Base-by-base conservation (phyloP, 169 alveolate genomes). In the Cryptosporidium xiaoi region DNA sequence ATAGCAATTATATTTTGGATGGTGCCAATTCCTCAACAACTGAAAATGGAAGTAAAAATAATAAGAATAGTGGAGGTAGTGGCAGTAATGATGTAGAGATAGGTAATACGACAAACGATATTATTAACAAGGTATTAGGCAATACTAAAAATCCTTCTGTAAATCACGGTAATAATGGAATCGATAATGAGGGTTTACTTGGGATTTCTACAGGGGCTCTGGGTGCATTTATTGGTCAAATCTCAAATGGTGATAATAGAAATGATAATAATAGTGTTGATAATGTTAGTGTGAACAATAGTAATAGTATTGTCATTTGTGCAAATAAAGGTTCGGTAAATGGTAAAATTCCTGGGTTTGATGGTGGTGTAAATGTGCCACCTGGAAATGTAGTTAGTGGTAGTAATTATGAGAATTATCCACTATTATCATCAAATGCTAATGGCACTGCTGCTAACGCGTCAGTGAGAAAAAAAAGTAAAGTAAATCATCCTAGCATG, bases 211-310 rank as follows among this genome's bases (percentile, higher is more conserved):
- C 87, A 24, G 87, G 87, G 18, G 87, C 87, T 10, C 18, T 77
- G 64, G 87, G 87, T 20, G 71, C 87, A n/a, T 56, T 56, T 77
- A 62, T 77, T 40, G 87, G 87, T 77, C 34, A 46, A 13, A 55
- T 31, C 16, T 34, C 83, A 27, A 1, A 53, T 62, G 24, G 1
- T 48, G 83, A 18, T n/a, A 3, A 53, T 7, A 46, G 87, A 48
- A 60, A 77, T 40, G 60, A 66, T 53, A 56, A 31, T n/a, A 51
- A 44, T 16, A 53, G 44, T 53, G 24, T 29, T 46, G 83, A 69
- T n/a, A 2, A 44, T 7, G 36, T 69, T 46, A 53, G 66, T 56
- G 66, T 66, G 5, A 33, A 46, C 15, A 46, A 24, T 16, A 51
- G 48, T 27, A 40, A 36, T 1, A 64, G 51, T 29, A 24, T 24